phyloP scores from a whole-genome alignment of 2,329 filamentous ascomycete species.

The Thielaviopsis populi region DNA sequence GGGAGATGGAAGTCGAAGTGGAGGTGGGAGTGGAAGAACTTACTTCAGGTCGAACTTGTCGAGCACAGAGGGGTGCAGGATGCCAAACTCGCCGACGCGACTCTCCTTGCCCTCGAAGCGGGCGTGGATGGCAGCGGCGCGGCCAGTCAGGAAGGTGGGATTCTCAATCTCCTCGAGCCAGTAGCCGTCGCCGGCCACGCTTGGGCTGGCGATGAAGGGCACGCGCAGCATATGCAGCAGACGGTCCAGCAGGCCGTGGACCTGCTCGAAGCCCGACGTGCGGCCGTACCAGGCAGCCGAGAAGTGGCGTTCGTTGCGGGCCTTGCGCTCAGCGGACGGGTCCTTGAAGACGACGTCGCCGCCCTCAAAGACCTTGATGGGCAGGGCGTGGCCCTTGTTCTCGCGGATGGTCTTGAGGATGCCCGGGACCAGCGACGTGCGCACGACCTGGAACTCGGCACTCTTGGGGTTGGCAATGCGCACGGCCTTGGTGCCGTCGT shows the following conservation, averaged over 20 bases:
- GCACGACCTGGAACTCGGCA: conserved; percentile 81
- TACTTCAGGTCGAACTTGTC: conserved; percentile 84
- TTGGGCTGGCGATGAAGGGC: conserved; percentile 53
- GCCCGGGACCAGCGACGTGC: conserved; percentile 72
- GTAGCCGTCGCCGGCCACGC: conserved; percentile 54
- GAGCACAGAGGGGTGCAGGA: conserved; percentile 81
- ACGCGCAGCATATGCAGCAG: conserved; percentile 83
- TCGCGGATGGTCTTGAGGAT: conserved; percentile 86
- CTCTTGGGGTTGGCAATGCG: conserved; percentile 87
- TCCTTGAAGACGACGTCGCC: conserved; percentile 91
- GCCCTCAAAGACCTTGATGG: conserved; percentile 85
- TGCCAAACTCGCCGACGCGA: conserved; percentile 77
- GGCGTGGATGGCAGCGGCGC: conserved; percentile 72
- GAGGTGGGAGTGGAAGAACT: conserved; percentile 23
- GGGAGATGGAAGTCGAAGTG: background rate
- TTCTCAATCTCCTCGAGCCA: conserved; percentile 92
- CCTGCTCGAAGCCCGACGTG: conserved; percentile 84
- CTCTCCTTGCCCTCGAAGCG: conserved; percentile 54
- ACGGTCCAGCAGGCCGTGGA: conserved; percentile 86
- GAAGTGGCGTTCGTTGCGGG: conserved; percentile 86
- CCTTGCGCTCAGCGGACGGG: conserved; percentile 62
- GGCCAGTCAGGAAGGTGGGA: conserved; percentile 79
- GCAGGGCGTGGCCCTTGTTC: conserved; percentile 77
- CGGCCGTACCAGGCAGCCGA: conserved; percentile 94
- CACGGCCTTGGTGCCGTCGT: conserved; percentile 70